These are phyloP conservation scores for Conoideocrella luteorostrata DNA, from an alignment of 2,329 filamentous ascomycete genomes.

Conservation along the genomic window DNA sequence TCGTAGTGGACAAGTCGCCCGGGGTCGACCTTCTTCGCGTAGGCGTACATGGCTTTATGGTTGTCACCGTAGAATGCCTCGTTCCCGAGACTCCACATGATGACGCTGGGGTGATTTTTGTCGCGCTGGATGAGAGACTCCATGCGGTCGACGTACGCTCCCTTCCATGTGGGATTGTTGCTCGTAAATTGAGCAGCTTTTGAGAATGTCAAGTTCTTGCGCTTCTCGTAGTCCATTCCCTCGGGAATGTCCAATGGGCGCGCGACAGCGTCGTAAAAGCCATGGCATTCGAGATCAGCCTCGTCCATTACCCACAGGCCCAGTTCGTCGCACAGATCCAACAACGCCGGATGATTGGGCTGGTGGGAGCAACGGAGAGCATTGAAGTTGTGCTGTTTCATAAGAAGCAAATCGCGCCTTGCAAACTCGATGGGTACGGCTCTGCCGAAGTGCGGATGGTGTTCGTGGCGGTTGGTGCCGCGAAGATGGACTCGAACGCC, in stretches of 20 bases:
- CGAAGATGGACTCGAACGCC: conserved; percentile 54
- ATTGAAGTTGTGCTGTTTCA: conserved; percentile 68
- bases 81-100: conserved; percentile 69
- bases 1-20: conserved; percentile 61
- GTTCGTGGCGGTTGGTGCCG: conserved; percentile 65
- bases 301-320: conserved; percentile 55
- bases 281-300: conserved; percentile 47
- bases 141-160: conserved; percentile 62
- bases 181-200: conserved; percentile 52
- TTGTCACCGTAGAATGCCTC: conserved; percentile 67
- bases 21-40: conserved; percentile 50
- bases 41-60: conserved; percentile 61
- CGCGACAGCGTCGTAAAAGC: conserved; percentile 44
- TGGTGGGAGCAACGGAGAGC: conserved; percentile 64
- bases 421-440: conserved; percentile 58
- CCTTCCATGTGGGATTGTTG: conserved; percentile 54
- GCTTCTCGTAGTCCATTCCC: conserved; percentile 52
- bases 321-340: conserved; percentile 58
- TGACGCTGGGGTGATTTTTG: conserved; percentile 64
- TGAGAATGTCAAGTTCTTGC: conserved; percentile 49
- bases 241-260: conserved; percentile 46
- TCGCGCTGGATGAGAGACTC: conserved; percentile 59
- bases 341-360: conserved; percentile 53
- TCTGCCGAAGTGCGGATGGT: conserved; percentile 58
- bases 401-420: conserved; percentile 54